phyloP scores from a whole-genome alignment of 2,329 filamentous ascomycete species.

The Lasiodiplodia citricola region DNA sequence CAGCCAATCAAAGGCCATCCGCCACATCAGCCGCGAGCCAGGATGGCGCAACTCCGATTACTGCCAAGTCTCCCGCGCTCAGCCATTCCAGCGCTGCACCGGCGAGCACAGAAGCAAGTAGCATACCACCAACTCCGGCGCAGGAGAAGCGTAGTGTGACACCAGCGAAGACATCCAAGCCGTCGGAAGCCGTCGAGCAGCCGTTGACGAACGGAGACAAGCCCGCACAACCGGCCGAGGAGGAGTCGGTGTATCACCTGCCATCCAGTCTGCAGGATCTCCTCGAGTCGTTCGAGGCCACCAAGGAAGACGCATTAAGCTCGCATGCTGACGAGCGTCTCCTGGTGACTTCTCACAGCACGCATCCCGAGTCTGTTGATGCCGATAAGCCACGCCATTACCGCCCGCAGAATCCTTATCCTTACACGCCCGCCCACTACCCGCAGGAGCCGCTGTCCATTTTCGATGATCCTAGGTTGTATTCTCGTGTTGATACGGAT shows the following conservation, averaged over 20 bases:
- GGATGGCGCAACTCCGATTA: constrained; percentile 48
- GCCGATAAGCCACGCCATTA: constrained; percentile 84
- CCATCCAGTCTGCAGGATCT: constrained; percentile 88
- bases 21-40: constrained; percentile 38
- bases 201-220: constrained; percentile 59
- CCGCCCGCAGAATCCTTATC: constrained; percentile 79
- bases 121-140: constrained; percentile 53
- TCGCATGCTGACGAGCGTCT: constrained; percentile 71
- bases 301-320: constrained; percentile 72
- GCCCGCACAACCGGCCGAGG: constrained; percentile 57
- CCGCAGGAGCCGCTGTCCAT: constrained; percentile 91
- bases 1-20: constrained; percentile 39
- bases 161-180: constrained; percentile 44
- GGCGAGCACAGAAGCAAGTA: constrained; percentile 46
- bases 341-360: constrained; percentile 75
- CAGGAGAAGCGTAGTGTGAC: constrained; percentile 47
- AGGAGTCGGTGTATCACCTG: constrained; percentile 91
- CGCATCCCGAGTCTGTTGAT: constrained; percentile 76
- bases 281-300: constrained; percentile 86
- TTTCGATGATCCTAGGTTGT: constrained; percentile 88
- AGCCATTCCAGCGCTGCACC: constrained; percentile 51
- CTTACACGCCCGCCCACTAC: constrained; percentile 77
- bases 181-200: constrained; percentile 31
- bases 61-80: constrained; percentile 59
- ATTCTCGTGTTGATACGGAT: constrained; percentile 89